Base-by-base conservation (phyloP, 495 filamentous ascomycete genomes). In the Talaromyces nanjingensis region DNA sequence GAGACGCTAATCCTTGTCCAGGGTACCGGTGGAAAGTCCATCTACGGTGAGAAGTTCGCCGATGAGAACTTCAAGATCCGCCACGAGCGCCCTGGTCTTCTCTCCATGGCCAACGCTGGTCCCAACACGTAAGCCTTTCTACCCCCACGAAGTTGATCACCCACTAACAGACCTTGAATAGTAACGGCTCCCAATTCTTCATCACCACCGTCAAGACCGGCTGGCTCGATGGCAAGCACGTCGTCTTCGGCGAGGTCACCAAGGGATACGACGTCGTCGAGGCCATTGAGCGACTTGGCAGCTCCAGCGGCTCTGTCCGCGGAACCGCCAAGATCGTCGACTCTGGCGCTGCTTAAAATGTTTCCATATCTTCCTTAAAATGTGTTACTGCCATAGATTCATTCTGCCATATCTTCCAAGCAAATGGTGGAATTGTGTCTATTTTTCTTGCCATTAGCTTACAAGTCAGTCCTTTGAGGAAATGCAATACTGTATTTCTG, bases 131-230 rank as follows among this genome's bases (percentile, higher is more conserved):
- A 83, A 71, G 86, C 34, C 9, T 39, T 39, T 78, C 39, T 24
- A 33, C n/a, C n/a, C 42, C n/a, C 42, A 47, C 9, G 12, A 39
- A 39, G 12, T 9, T 39, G 34, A 11, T 39, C 31, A 18, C 27
- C 27, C 3, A 29, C 11, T 52, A 9, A 34, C 45, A 55, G 42
- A 63, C 18, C 4, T 27, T 4, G 1, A 68, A 6, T 65, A 97
- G 94, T 77, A 99, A 98, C 75, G 94, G 96, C 69, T 92, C 88
- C 64, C 96, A 98, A 76, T 99, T 99, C 87, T 99, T 98, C 85
- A 80, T 99, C 74, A 99, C 94, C 63, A 98, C 96, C 34, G 89
- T 96, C 66, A 79, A 84, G 27, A 99, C 94, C 49, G 87, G 89
- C 31, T 96, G 97, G 82, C 86, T 99, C 61, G 91, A 98, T 73